phyloP scores from a whole-genome alignment of 768 basidiomycete genomes.

The Kwoniella shandongensis region DNA sequence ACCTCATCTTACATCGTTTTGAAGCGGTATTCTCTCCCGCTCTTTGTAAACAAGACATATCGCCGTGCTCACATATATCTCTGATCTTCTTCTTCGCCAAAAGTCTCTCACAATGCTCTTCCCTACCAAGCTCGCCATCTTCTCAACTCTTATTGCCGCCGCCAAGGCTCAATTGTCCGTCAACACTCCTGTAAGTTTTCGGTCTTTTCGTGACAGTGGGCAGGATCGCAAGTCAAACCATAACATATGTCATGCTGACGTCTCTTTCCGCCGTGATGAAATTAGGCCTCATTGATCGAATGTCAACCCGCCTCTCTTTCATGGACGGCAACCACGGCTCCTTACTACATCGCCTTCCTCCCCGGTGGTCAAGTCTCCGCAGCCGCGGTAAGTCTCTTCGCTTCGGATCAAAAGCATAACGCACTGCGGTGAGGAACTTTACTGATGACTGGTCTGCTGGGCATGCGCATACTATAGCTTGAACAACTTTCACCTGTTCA shows the following conservation, averaged over 20 bases:
- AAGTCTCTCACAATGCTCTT: slow-evolving; percentile 27
- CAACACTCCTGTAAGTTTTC: slow-evolving; percentile 33
- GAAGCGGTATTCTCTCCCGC: no score
- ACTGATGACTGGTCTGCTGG: background rate
- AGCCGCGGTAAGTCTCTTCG: slow-evolving; percentile 22
- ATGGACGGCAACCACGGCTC: slow-evolving; percentile 22
- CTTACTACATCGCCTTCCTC: slow-evolving; percentile 39
- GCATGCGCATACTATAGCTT: slow-evolving; percentile 5
- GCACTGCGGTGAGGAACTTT: background rate
- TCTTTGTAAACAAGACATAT: no score
- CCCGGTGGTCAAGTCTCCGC: slow-evolving; percentile 36
- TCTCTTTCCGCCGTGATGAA: no score
- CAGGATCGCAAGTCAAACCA: no score
- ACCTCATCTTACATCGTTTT: no score
- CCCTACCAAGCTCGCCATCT: slow-evolving; percentile 26
- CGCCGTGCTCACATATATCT: no score
- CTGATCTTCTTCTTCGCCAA: no score
- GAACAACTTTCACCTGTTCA: slow-evolving; percentile 18
- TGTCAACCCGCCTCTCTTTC: slow-evolving; percentile 37
- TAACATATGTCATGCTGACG: no score
- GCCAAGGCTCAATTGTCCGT: slow-evolving; percentile 23
- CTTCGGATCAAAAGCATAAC: background rate
- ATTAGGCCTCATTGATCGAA: slow-evolving; percentile 35
- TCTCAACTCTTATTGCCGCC: slow-evolving; percentile 23
- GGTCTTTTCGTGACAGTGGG: no score